Evolutionary conservation across 805 yeast species (phyloP).

Genomic region (Vanderwaltozyma polyspora): DNA sequence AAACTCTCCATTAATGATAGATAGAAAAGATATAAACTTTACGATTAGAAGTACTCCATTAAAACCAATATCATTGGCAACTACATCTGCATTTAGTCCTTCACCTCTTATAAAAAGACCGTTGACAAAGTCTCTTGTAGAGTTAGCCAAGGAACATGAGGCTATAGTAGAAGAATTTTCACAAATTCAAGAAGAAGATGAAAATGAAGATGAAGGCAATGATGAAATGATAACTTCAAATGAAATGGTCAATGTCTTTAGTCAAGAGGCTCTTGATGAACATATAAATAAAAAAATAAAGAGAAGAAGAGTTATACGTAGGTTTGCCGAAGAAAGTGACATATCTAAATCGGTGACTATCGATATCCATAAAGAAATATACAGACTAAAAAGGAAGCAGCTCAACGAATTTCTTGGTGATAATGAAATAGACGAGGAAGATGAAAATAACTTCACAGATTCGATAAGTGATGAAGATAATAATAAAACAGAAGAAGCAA

Average conservation of each 20-base stretch:
- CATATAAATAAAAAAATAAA: slow-evolving; percentile 1
- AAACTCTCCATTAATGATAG: slow-evolving; percentile 21
- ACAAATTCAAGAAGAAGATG: slow-evolving; percentile 7
- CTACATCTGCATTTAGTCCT: slow-evolving; percentile 11
- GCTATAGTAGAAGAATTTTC: slow-evolving; percentile 15
- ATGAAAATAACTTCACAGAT: slow-evolving; percentile 4
- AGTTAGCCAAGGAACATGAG: slow-evolving; percentile 25
- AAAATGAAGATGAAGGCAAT: slow-evolving; percentile 6
- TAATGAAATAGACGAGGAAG: neutral
- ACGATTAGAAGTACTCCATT: slow-evolving; percentile 8
- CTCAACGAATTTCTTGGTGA: slow-evolving; percentile 11
- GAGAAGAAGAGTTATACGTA: slow-evolving; percentile 7
- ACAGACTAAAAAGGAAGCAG: slow-evolving; percentile 17
- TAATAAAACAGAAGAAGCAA: slow-evolving; percentile 1
- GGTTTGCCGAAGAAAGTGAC: slow-evolving; percentile 4
- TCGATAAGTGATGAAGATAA: slow-evolving; percentile 6
- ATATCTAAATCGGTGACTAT: slow-evolving; percentile 3
- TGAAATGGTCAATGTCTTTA: slow-evolving; percentile 5
- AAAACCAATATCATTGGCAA: neutral
- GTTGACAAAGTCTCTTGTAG: slow-evolving; percentile 14
- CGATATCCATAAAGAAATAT: slow-evolving; percentile 17
- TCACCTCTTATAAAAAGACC: slow-evolving; percentile 24
- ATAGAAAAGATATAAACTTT: slow-evolving; percentile 28
- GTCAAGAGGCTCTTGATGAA: neutral
- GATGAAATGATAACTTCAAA: slow-evolving; percentile 6